A percentile compares a stretch with the other conserved stretches of the same genome.
These are phyloP conservation scores for Smittium mucronatum DNA, from an alignment of 371 early-diverging fungal species.

Conservation along the genomic window DNA sequence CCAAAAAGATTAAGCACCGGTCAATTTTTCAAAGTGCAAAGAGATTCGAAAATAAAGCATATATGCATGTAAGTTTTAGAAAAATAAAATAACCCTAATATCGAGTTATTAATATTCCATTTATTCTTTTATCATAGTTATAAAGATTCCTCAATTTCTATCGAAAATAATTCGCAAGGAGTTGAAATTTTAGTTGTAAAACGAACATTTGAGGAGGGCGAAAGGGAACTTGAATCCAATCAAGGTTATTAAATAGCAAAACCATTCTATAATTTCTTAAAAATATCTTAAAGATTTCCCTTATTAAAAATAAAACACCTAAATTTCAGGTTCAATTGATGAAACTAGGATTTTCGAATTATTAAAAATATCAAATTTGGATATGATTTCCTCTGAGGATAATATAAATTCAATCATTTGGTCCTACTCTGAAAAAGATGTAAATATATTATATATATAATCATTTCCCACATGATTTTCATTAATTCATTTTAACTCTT, in stretches of 20 bases:
- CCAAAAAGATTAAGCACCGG: background rate
- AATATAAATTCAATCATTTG: background rate
- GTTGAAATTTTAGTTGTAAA: constrained; percentile 37
- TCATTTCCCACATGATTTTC: no score
- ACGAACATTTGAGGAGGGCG: constrained; percentile 60
- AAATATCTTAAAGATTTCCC: background rate
- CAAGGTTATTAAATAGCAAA: background rate
- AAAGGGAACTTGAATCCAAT: constrained; percentile 33
- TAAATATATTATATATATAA: no score
- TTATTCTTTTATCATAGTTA: background rate
- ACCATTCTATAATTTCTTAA: no score
- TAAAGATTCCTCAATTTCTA: background rate
- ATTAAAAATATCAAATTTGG: background rate
- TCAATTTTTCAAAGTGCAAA: background rate
- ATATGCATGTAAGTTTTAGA: background rate
- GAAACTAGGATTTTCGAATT: background rate
- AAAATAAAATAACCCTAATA: no score
- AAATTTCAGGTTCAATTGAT: background rate
- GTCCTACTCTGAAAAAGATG: background rate
- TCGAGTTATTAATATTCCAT: no score
- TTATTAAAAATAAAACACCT: no score
- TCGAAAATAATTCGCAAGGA: background rate
- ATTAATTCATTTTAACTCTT: no score
- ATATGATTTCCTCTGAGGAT: background rate
- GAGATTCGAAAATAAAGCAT: background rate